Evolutionary conservation across 2,329 filamentous ascomycete species (phyloP), one percentile per base, ranked within the genome.

Genomic region (Colletotrichum sidae): DNA sequence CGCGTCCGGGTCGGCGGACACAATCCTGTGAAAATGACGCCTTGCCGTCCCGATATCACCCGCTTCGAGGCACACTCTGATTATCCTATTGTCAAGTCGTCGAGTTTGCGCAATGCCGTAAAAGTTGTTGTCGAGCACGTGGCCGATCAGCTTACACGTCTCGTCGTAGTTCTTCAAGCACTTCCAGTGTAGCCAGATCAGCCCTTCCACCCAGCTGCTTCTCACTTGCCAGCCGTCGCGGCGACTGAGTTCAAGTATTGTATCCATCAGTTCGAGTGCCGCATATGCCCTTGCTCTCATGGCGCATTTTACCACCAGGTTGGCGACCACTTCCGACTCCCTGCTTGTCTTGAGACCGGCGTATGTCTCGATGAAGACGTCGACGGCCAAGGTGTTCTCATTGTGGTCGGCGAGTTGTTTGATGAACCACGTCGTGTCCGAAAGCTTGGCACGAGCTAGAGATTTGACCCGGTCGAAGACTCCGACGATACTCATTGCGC

Each of bases 51-150:
- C 15, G 12, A 13, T 8, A 11, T 69, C 54, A 17, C 60, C 45
- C 12, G 65, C 67, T 44, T 62, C 65, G 15, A 68, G 38, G 12
- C 51, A 52, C 3, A 68, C 61, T 11, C 57, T 55, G 42, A 69
- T 57, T 39, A 68, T 68, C 6, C 25, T 64, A 11, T 50, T 44
- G 13, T n/a, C 50, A 11, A 68, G 42, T 42, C 50, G 41, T 59
- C 62, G 0, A 57, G 59, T 11, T 63, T 42, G 25, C n/a, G 54
- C 13, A 4, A 68, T 39, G 7, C 45, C 64, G 41, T 67, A 68
- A 25, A 67, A 67, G 3, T 25, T 10, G 12, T 51, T 60, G 8
- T 47, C 41, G 17, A 44, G n/a, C 11, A 58, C 44, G 38, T 68
- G 54, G 17, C 50, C 41, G 34, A 55, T 60, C 8, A 67, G 45